phyloP scores from a whole-genome alignment of 148 eudicot genomes.

The Spergularia marina region DNA sequence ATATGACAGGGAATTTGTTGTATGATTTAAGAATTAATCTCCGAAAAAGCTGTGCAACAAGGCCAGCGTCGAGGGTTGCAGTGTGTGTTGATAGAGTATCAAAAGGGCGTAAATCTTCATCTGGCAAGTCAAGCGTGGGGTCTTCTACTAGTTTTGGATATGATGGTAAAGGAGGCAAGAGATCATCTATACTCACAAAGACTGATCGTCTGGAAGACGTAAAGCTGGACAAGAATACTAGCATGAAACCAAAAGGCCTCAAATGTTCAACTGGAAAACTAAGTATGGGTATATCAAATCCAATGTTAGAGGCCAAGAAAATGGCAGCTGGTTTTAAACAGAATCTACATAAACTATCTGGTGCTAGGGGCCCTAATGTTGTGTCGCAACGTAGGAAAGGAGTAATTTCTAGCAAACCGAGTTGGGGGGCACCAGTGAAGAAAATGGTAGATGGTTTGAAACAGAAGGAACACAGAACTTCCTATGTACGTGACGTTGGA shows the following conservation, averaged over 20 bases:
- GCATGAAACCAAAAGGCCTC: constrained; percentile 34
- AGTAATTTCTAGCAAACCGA: constrained; percentile 12
- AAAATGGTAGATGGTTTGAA: constrained; percentile 8
- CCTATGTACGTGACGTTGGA: constrained; percentile 32
- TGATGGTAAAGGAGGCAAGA: constrained; percentile 14
- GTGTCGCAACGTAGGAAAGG: constrained; percentile 14
- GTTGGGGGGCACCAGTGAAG: constrained; percentile 28
- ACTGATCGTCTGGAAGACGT: constrained; percentile 10
- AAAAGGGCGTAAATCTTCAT: constrained; percentile 47
- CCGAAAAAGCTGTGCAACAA: constrained; percentile 51
- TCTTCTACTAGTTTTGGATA: constrained; percentile 40
- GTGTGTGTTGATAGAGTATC: constrained; percentile 31
- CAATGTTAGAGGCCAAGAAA: constrained; percentile 25
- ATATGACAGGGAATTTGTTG: constrained; percentile 37
- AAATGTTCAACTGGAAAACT: constrained; percentile 43
- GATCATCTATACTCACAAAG: background rate
- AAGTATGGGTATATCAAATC: constrained; percentile 37
- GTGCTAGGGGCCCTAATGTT: constrained; percentile 26
- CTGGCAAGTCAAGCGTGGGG: constrained; percentile 58
- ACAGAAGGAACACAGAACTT: constrained; percentile 27
- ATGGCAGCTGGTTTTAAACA: constrained; percentile 10
- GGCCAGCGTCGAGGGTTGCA: constrained; percentile 49
- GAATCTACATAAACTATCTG: constrained; percentile 29
- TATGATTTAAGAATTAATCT: constrained; percentile 40
- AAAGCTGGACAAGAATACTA: constrained; percentile 3